Base-by-base conservation (phyloP, 148 eudicot genomes). In the Spergularia bocconei region DNA sequence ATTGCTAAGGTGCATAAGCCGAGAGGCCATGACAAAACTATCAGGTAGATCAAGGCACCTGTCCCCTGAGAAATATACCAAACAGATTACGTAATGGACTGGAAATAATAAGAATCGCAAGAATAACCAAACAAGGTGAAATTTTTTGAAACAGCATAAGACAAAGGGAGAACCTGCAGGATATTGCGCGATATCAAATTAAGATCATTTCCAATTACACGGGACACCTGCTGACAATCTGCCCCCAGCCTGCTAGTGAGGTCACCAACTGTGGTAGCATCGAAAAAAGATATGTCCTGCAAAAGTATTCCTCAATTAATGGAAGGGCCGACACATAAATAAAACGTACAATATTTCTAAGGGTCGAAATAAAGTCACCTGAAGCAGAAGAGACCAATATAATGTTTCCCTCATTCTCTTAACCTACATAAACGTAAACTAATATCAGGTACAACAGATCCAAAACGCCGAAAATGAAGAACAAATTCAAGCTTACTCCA, bases 151-250 rank as follows among this genome's bases (percentile, higher is more conserved):
- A 9, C 61, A 48, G 21, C 20, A 75, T 16, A 57, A 33, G 61
- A 65, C 36, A 47, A 58, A 60, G n/a, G 38, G 58, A 38, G 62
- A 78, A 95, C 99, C 99, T 95, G 99, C 77, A 95, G 86, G 81
- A 79, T 73, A 84, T 95, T 95, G 75, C 99, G 91, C 63, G 93
- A 80, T 82, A 95, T 95, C 84, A 95, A 44, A 82, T 95, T 95
- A 63, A 95, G 90, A 87, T 95, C 99, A 85, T 90, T 95, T 70
- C 97, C 97, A 72, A 95, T 95, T 72, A 95, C 93, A 73, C 99
- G 99, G 52, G 99, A 89, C 77, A 95, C 99, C 82, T 95, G 99
- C 87, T 92, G 97, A 84, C 99, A 95, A 84, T 95, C 99, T 78
- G 99, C 93, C 77, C 99, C 97, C 69, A 95, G 93, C 86, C 98